These are phyloP conservation scores for Hymenoscyphus fructigenus DNA, from an alignment of 2,329 filamentous ascomycete genomes.

Conservation along the genomic window DNA sequence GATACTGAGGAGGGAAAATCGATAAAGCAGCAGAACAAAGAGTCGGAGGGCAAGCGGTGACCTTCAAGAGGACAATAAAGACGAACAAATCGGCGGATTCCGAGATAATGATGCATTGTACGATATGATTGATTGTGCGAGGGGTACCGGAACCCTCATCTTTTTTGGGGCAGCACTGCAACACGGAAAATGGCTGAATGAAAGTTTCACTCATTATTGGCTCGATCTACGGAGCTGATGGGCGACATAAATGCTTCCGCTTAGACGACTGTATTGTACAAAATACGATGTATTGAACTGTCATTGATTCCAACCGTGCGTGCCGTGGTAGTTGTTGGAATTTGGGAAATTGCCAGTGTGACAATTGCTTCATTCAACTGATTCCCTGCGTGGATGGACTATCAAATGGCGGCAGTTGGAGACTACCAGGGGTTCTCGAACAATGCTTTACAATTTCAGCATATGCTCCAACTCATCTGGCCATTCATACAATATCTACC, in stretches of 20 bases:
- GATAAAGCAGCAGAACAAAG: background rate
- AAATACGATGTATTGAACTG: background rate
- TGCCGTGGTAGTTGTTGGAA: no score
- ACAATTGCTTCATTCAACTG: background rate
- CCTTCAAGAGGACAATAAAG: background rate
- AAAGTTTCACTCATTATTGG: background rate
- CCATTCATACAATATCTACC: no score
- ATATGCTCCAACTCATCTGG: background rate
- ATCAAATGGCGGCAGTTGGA: background rate
- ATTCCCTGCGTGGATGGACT: background rate
- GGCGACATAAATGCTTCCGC: background rate
- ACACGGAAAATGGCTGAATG: background rate
- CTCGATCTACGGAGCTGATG: background rate
- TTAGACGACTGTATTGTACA: background rate
- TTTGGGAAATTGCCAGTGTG: background rate
- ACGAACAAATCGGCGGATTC: background rate
- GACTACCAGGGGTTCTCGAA: background rate
- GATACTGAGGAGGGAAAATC: constrained; percentile 4
- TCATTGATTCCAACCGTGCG: background rate
- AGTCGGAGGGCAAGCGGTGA: background rate
- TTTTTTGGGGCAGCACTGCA: background rate
- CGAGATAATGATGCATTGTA: background rate
- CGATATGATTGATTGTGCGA: constrained; percentile 3
- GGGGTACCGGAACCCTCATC: background rate
- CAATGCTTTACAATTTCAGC: background rate